A percentile compares a stretch with the other conserved stretches of the same genome.
Conservation (phyloP, 495 filamentous ascomycete genomes). For the Elasticomyces elasticus region DNA sequence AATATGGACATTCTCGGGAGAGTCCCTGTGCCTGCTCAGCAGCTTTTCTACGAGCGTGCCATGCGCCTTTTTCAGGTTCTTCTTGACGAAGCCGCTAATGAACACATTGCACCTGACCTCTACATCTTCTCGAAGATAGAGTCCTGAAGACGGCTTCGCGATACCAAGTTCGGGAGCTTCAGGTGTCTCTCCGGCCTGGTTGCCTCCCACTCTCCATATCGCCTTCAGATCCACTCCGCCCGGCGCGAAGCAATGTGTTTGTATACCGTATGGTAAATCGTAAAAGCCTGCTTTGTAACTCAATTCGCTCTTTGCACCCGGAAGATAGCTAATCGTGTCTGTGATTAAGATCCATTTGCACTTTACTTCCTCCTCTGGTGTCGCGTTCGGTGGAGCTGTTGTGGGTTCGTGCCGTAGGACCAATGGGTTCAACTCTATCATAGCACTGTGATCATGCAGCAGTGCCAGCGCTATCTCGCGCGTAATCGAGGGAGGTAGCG, state of each 20-base stretch:
- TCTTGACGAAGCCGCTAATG: conserved; percentile 62
- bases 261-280: conserved; percentile 55
- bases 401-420: conserved; percentile 58
- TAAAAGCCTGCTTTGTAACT: conserved; percentile 68
- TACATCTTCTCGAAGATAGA: conserved; percentile 69
- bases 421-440: conserved; percentile 75
- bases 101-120: conserved; percentile 67
- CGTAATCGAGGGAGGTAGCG: conserved; percentile 55
- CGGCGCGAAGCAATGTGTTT: conserved; percentile 68
- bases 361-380: conserved; percentile 51
- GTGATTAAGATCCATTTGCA: conserved; percentile 63
- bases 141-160: conserved; percentile 49
- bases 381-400: conserved; percentile 49
- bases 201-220: conserved; percentile 63
- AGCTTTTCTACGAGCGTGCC: conserved; percentile 54
- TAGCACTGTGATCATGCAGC: conserved; percentile 60
- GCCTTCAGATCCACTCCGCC: conserved; percentile 57
- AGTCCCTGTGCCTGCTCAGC: conserved; percentile 43
- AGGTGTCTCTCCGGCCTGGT: conserved; percentile 51
- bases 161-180: conserved; percentile 51
- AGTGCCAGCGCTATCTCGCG: conserved; percentile 57
- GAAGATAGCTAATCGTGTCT: conserved; percentile 63
- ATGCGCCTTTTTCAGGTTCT: conserved; percentile 62
- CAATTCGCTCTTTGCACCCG: conserved; percentile 56
- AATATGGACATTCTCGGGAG: not conserved